Evolutionary conservation across 176 grass and related monocot species (phyloP), one percentile per base, ranked within the genome.

Genomic region (Areca catechu): DNA sequence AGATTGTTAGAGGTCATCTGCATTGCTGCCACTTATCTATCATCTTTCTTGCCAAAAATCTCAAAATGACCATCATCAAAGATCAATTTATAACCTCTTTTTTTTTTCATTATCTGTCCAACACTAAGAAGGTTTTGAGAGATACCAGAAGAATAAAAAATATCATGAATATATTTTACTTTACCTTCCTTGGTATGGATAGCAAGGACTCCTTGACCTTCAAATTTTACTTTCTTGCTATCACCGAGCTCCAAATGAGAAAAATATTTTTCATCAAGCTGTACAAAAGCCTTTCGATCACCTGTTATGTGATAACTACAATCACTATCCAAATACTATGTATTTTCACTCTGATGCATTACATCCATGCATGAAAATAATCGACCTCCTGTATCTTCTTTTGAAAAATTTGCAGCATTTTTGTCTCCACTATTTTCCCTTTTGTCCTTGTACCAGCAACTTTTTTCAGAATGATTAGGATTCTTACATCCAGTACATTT

Each of bases 291-390:
- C 18, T 60, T 22, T 5, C 50, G 19, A 7, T 29, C 20, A 30
- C 70, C 57, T 4, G 7, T 73, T 9, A 73, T 62, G 54, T 73
- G 57, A 12, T 73, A 43, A 4, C 19, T 49, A 3, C 48, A 54
- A 4, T 58, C 70, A n/a, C 70, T 73, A 22, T 73, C 70, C 23
- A 73, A 5, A 54, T 62, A 63, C 49, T 24, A 73, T 22, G 28
- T 30, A 37, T 73, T 20, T 62, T n/a, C 2, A 15, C 27, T 50
- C 19, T 56, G 14, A 54, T 12, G 21, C 0, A 14, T 19, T 28
- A 24, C 19, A 19, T 21, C 50, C 21, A 56, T 54, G 3, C 34
- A 68, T 16, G 55, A 68, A 3, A 21, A 15, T 54, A 3, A 15
- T 3, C 56, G 49, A 4, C 56, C 20, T 16, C 5, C 19, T 6